A percentile compares a stretch with the other conserved stretches of the same genome.
These are phyloP conservation scores for Bacterosira constricta DNA, from an alignment of 108 stramenopile genomes.

Conservation along the genomic window DNA sequence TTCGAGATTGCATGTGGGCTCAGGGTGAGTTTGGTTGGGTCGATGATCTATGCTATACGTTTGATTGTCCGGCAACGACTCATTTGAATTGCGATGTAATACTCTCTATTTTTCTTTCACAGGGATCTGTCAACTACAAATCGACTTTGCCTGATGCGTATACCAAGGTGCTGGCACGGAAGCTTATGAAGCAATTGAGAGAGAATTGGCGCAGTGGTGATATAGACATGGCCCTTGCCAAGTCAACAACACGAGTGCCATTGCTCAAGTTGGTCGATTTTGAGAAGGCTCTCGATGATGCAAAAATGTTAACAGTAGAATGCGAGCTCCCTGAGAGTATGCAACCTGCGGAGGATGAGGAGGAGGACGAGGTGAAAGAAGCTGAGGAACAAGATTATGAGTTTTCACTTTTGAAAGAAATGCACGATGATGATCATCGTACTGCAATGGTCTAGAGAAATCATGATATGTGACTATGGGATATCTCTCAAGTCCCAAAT, in stretches of 20 bases:
- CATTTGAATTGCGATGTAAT: too few species aligned
- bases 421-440: constrained; percentile 53
- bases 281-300: constrained; percentile 49
- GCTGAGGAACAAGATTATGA: constrained; percentile 42
- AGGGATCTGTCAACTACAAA: constrained; percentile 61
- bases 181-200: constrained; percentile 76
- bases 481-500: too few species aligned
- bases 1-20: constrained; percentile 59
- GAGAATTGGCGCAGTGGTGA: constrained; percentile 72
- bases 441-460: constrained; percentile 42
- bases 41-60: not conserved
- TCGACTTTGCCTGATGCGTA: constrained; percentile 75
- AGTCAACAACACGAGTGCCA: constrained; percentile 64
- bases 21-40: constrained; percentile 1
- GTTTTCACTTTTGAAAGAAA: constrained; percentile 39
- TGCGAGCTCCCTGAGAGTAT: too few species aligned
- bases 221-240: constrained; percentile 81
- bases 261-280: constrained; percentile 81
- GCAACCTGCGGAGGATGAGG: constrained; percentile 24
- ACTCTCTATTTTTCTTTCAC: not conserved
- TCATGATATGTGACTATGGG: too few species aligned
- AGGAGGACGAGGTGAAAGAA: constrained; percentile 36
- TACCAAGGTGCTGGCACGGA: constrained; percentile 69
- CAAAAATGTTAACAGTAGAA: constrained; percentile 18
- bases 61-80: not conserved